Percentiles rank a stretch among this genome's conserved stretches.
These are phyloP conservation scores for Drechslerella coelobrocha DNA, from an alignment of 2,329 filamentous ascomycete species.

Conservation along the genomic window DNA sequence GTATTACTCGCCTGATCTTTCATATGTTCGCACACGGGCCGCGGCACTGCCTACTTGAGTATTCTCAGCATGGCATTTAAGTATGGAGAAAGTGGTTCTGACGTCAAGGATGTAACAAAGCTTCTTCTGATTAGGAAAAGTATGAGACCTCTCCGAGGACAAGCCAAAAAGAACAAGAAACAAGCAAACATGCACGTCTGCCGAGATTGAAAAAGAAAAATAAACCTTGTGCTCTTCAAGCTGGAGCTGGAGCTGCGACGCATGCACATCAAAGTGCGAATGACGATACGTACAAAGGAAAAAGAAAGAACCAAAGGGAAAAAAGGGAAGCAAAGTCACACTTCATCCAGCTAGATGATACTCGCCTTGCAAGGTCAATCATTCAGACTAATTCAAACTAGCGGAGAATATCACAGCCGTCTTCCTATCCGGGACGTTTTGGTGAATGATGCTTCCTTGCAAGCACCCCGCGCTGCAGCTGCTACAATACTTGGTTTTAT, in stretches of 20 bases:
- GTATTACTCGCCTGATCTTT: too few relatives aligned
- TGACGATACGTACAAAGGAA: too few relatives aligned
- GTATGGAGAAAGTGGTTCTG: slow-evolving; percentile 31
- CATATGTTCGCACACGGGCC: too few relatives aligned
- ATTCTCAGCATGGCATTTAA: too few relatives aligned
- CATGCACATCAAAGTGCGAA: too few relatives aligned
- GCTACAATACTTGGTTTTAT: too few relatives aligned
- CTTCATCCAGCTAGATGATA: not conserved
- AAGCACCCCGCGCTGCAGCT: not conserved
- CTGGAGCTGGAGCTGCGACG: slow-evolving; percentile 19
- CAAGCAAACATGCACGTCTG: too few relatives aligned
- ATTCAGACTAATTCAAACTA: not conserved
- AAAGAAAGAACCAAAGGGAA: slow-evolving; percentile 16
- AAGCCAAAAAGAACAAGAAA: too few relatives aligned
- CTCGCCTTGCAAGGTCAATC: not conserved
- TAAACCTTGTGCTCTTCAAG: slow-evolving; percentile 22
- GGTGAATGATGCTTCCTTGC: too few relatives aligned
- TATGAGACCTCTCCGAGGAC: too few relatives aligned
- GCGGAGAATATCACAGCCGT: not conserved
- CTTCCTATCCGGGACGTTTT: not conserved
- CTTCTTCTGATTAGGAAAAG: too few relatives aligned
- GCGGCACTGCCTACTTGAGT: too few relatives aligned
- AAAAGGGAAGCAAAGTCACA: not conserved
- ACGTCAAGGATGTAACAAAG: slow-evolving; percentile 49
- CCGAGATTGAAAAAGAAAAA: slow-evolving; percentile 10